These are phyloP conservation scores for Phragmites australis DNA, from an alignment of 176 grass and related monocot genomes.

Conservation along the genomic window DNA sequence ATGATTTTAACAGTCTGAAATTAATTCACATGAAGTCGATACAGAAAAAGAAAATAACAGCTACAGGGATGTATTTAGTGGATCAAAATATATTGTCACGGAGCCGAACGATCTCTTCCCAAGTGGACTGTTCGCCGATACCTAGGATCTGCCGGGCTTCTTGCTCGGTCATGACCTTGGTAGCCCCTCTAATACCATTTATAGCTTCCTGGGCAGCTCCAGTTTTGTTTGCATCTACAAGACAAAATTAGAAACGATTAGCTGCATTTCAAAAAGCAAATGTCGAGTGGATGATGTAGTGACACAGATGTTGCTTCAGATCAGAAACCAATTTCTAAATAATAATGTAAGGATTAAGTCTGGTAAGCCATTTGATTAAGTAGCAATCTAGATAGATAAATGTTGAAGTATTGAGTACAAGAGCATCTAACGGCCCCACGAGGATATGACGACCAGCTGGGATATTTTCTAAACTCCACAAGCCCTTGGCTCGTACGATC, in stretches of 20 bases:
- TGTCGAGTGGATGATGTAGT: neutral
- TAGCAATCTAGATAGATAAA: neutral
- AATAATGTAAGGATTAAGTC: neutral
- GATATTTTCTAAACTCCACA: too few relatives aligned
- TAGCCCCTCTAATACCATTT: slow-evolving; percentile 66
- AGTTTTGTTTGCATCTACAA: slow-evolving; percentile 80
- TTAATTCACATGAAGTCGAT: neutral
- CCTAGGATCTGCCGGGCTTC: slow-evolving; percentile 86
- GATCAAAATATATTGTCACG: slow-evolving; percentile 12
- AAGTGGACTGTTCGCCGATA: slow-evolving; percentile 61
- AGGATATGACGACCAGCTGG: too few relatives aligned
- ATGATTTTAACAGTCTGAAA: neutral
- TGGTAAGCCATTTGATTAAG: neutral
- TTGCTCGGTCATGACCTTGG: slow-evolving; percentile 78
- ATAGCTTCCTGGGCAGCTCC: slow-evolving; percentile 86
- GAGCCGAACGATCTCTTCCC: slow-evolving; percentile 79
- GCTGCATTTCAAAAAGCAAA: neutral
- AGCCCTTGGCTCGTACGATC: too few relatives aligned
- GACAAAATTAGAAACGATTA: neutral
- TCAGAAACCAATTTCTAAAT: neutral
- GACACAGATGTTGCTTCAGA: neutral
- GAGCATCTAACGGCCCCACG: too few relatives aligned
- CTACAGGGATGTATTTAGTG: neutral
- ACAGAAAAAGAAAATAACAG: neutral
- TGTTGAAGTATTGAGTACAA: too few relatives aligned